Evolutionary conservation across 2,329 filamentous ascomycete species (phyloP), one percentile per base, ranked within the genome.

Genomic region (Lachnellula subtilissima): DNA sequence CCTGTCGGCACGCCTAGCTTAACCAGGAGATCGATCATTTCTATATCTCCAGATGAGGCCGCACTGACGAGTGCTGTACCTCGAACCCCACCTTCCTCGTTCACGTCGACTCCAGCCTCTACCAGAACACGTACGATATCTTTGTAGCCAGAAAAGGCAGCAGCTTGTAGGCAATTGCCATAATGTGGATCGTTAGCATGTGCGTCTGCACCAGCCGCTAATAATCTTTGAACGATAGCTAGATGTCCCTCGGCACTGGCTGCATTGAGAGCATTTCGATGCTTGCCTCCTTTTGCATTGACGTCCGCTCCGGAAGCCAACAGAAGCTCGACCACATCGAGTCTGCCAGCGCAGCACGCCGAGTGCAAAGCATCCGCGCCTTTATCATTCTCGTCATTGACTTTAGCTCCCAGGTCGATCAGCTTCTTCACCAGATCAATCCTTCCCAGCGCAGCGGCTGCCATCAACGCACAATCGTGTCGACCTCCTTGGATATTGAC

Each of bases 261-360:
- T 39, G 36, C 36, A 14, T 39, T 39, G 15, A 50, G 32, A 17
- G 48, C 48, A 22, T 32, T 50, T 9, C 28, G 37, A 35, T 50
- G 25, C 15, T 45, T 46, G 15, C 54, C 51, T 17, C 42, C 53
- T n/a, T 39, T 36, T 7, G 52, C 57, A 40, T 64, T 64, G 14
- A 68, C 53, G 42, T 64, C 51, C 32, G 61, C 62, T 22, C 57
- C 60, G 19, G 45, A n/a, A 1, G 53, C 37, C 37, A 60, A 36
- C 14, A 62, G 40, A 2, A 48, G 32, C 25, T 49, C 1, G 3
- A 57, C 42, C 7, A 57, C 9, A 6, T 53, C 32, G 22, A 48
- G 14, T 32, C 56, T 7, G 23, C 57, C 60, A 9, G 23, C 48
- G 23, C 42, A 36, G 15, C 28, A 35, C 23, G 56, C 56, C 3